phyloP scores from a whole-genome alignment of 768 basidiomycete species.

The Phaeotremella fagi region DNA sequence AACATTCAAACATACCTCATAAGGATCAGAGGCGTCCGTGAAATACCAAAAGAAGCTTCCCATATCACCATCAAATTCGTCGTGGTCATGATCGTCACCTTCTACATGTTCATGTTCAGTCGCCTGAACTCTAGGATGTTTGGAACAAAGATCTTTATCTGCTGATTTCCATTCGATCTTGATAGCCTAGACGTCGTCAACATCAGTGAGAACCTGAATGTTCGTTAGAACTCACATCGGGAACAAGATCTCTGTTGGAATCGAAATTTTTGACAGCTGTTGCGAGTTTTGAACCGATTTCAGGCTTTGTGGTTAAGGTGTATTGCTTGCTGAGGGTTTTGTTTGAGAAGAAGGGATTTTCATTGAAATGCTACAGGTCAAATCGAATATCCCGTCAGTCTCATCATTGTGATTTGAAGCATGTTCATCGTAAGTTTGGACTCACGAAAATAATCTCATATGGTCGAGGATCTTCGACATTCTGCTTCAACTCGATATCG shows the following conservation, averaged over 20 bases:
- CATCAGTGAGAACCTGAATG: neutral
- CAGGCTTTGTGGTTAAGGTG: conserved; percentile 25
- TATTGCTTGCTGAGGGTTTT: conserved; percentile 40
- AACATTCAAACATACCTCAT: conserved; percentile 21
- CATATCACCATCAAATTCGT: conserved; percentile 39
- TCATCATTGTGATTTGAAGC: neutral
- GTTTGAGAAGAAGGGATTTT: conserved; percentile 49
- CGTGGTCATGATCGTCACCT: conserved; percentile 11
- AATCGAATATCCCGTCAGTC: neutral
- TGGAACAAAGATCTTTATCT: conserved; percentile 31
- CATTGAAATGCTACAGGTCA: conserved; percentile 41
- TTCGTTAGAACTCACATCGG: conserved; percentile 15
- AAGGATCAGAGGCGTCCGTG: conserved; percentile 26
- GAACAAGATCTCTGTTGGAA: conserved; percentile 20
- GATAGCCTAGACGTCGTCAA: conserved; percentile 6
- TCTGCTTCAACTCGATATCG: conserved; percentile 76
- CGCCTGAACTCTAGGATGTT: conserved; percentile 28
- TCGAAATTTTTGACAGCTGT: conserved; percentile 31
- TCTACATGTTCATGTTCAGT: conserved; percentile 6
- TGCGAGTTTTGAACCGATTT: conserved; percentile 18
- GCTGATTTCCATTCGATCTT: conserved; percentile 46
- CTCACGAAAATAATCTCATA: conserved; percentile 86
- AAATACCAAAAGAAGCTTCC: conserved; percentile 48
- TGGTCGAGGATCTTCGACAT: conserved; percentile 68
- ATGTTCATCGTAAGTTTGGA: no score